phyloP scores from a whole-genome alignment of 78 protist species.

The Emiliania huxleyi region DNA sequence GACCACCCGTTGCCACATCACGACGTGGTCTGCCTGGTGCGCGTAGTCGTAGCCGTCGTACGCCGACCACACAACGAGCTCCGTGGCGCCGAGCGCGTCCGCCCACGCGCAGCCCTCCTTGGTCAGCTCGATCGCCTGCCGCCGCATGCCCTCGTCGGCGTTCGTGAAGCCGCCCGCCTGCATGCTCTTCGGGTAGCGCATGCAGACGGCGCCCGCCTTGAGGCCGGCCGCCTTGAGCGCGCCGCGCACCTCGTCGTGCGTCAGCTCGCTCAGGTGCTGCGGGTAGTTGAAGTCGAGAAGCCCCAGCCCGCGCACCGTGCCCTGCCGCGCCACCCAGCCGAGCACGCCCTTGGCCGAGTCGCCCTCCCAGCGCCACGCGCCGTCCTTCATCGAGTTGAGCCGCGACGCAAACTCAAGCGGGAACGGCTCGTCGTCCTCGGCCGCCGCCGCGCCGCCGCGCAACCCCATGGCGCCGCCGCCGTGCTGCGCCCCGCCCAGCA shows the following conservation, averaged over 20 bases:
- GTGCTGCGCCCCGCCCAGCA: not conserved
- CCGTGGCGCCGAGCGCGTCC: not conserved
- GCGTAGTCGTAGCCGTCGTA: constrained; percentile 38
- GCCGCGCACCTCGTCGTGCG: not conserved
- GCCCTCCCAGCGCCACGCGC: not conserved
- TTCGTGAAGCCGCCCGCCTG: constrained; percentile 10
- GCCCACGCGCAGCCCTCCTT: not conserved
- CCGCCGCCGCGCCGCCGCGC: not conserved
- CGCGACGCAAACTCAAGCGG: constrained; percentile 29
- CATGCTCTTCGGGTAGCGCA: not conserved
- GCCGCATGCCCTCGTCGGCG: not conserved
- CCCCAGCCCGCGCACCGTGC: not conserved
- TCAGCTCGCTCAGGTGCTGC: constrained; percentile 16
- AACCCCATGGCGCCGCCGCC: not conserved
- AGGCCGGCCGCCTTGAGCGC: constrained; percentile 4
- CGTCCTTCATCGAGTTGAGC: constrained; percentile 40
- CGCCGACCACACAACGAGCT: constrained; percentile 18
- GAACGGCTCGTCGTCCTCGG: not conserved
- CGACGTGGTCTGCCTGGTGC: constrained; percentile 9
- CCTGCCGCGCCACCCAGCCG: constrained; percentile 28
- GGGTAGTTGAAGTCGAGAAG: constrained; percentile 42
- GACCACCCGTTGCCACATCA: not conserved
- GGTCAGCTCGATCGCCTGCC: constrained; percentile 9
- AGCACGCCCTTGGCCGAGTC: not conserved
- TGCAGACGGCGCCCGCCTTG: constrained; percentile 15